A percentile compares a stretch with the other conserved stretches of the same genome.
These are phyloP conservation scores for Globisporangium heterothallicum DNA, from an alignment of 352 stramenopile genomes.

Conservation along the genomic window DNA sequence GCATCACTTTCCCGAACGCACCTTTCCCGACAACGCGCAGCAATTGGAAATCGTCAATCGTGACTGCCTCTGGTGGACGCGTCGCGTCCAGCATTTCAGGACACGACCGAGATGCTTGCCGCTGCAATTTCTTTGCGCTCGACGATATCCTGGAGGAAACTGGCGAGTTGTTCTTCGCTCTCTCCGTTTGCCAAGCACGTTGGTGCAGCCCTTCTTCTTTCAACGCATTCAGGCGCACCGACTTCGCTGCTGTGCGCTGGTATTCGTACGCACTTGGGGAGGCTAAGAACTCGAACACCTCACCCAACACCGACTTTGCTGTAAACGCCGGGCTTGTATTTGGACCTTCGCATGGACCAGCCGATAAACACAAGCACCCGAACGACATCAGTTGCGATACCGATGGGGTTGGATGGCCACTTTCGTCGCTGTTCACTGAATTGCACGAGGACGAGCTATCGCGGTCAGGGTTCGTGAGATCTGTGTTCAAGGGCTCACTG, in stretches of 20 bases:
- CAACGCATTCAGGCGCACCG: constrained; percentile 45
- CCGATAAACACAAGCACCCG: constrained; percentile 75
- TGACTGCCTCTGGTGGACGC: constrained; percentile 6
- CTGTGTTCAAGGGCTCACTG: constrained; percentile 54
- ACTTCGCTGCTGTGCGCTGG: constrained; percentile 44
- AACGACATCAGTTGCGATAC: constrained; percentile 36
- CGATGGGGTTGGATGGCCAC: constrained; percentile 27
- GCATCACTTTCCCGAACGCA: constrained; percentile 94
- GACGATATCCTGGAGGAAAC: not conserved
- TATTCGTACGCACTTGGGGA: constrained; percentile 77
- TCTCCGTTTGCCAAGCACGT: constrained; percentile 1
- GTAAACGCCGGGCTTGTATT: constrained; percentile 64
- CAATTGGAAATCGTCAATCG: constrained; percentile 52
- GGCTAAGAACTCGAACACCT: constrained; percentile 79
- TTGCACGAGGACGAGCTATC: constrained; percentile 19
- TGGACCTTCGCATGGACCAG: constrained; percentile 44
- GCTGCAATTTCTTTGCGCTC: constrained; percentile 2
- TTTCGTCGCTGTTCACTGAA: constrained; percentile 19
- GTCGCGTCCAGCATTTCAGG: constrained; percentile 5
- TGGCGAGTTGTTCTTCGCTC: not conserved
- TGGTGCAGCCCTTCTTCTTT: constrained; percentile 28
- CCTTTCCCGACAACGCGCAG: constrained; percentile 97
- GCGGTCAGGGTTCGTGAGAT: constrained; percentile 25
- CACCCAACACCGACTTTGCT: constrained; percentile 61
- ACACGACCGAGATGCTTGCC: constrained; percentile 10